Percentiles rank a stretch among this genome's conserved stretches.
Evolutionary conservation across 2,329 filamentous ascomycete genomes (phyloP).

Genomic region (Amylocarpus encephaloides): DNA sequence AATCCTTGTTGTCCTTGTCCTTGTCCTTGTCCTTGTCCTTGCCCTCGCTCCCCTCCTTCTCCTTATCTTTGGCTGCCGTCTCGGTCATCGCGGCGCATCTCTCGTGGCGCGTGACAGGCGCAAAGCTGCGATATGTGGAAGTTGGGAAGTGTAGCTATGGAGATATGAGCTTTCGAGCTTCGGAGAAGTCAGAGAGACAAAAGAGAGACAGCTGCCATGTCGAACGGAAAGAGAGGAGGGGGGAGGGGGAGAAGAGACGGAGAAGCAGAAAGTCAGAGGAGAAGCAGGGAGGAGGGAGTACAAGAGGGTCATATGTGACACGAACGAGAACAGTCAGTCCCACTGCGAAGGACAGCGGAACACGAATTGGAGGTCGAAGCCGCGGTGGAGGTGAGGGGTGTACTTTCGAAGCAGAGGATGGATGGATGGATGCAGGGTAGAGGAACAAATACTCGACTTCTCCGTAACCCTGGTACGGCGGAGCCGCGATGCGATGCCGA

Average conservation of each 20-base stretch:
- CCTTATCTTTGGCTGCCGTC: conserved; percentile 1
- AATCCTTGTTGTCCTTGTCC: not conserved
- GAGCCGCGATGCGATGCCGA: no score
- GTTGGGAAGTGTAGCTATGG: not conserved
- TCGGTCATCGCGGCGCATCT: conserved; percentile 3
- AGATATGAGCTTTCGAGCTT: not conserved
- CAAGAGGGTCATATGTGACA: not conserved
- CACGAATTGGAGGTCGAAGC: no score
- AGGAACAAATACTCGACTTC: no score
- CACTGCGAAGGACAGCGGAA: not conserved
- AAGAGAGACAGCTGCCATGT: not conserved
- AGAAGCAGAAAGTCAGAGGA: not conserved
- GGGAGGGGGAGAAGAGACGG: not conserved
- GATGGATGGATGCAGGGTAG: not conserved
- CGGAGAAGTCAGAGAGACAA: not conserved
- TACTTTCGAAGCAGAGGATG: no score
- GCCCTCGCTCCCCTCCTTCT: conserved; percentile 1
- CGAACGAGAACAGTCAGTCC: not conserved
- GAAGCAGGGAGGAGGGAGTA: no score
- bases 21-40: not conserved
- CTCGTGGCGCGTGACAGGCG: not conserved
- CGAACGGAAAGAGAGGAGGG: not conserved
- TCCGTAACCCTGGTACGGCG: no score
- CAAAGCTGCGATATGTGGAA: not conserved
- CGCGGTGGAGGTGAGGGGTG: no score